These are phyloP conservation scores for Syncephalastrum monosporum DNA, from an alignment of 371 early-diverging fungal species.

Conservation along the genomic window DNA sequence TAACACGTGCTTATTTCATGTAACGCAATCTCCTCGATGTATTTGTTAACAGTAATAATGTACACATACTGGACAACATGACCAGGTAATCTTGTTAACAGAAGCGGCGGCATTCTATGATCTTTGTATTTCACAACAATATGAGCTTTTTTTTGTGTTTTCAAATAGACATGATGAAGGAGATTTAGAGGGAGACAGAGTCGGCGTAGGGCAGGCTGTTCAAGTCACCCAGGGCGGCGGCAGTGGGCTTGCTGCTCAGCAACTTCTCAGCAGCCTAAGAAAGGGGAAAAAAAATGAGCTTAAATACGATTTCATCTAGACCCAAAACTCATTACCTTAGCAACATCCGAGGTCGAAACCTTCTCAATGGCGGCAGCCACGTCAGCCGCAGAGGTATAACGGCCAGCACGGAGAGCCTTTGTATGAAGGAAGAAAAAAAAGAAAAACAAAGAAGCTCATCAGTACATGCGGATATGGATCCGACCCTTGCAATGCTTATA, in stretches of 20 bases:
- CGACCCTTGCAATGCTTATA: conserved; percentile 6
- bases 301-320: not conserved
- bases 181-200: conserved; percentile 62
- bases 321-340: conserved; percentile 43
- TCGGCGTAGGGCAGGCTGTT: conserved; percentile 83
- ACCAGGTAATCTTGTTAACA: too few relatives aligned
- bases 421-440: not conserved
- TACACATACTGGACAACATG: too few relatives aligned
- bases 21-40: too few relatives aligned
- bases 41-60: too few relatives aligned
- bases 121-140: too few relatives aligned
- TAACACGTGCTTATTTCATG: too few relatives aligned
- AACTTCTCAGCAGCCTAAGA: conserved; percentile 64
- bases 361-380: conserved; percentile 57
- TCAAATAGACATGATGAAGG: not conserved
- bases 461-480: not conserved
- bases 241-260: conserved; percentile 74
- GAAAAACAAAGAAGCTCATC: not conserved
- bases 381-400: conserved; percentile 47
- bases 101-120: too few relatives aligned
- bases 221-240: conserved; percentile 80
- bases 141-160: too few relatives aligned
- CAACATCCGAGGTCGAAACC: conserved; percentile 64
- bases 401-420: conserved; percentile 49
- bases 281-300: not conserved